Conservation (phyloP, 1,284 basidiomycete species). For the Marasmius oreades region DNA sequence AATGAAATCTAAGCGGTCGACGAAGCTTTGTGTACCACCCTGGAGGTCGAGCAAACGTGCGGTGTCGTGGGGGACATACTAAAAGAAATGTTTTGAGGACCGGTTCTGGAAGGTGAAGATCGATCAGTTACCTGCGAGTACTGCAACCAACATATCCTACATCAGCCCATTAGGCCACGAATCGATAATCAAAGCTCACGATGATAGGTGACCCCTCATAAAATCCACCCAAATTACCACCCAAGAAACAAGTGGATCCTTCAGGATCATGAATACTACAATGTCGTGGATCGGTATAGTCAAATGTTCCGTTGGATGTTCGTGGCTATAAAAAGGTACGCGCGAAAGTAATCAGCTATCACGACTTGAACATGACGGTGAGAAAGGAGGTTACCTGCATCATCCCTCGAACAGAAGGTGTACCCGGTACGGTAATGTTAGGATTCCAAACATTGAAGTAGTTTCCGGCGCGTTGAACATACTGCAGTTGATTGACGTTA, state of each 20-base stretch:
- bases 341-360: slow-evolving; percentile 11
- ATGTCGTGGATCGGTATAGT: slow-evolving; percentile 62
- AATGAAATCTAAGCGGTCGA: slow-evolving; percentile 51
- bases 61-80: slow-evolving; percentile 63
- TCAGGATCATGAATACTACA: slow-evolving; percentile 60
- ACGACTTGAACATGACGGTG: too few relatives aligned
- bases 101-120: too few relatives aligned
- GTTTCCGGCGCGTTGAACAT: slow-evolving; percentile 50
- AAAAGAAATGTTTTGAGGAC: not conserved
- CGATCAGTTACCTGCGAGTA: slow-evolving; percentile 39
- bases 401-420: slow-evolving; percentile 40
- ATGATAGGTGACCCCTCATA: slow-evolving; percentile 62
- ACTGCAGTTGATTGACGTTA: slow-evolving; percentile 32
- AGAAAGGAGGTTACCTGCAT: too few relatives aligned
- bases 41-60: slow-evolving; percentile 55
- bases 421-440: slow-evolving; percentile 44
- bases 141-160: slow-evolving; percentile 25
- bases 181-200: slow-evolving; percentile 29
- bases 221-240: slow-evolving; percentile 58
- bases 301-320: slow-evolving; percentile 57
- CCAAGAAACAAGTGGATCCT: slow-evolving; percentile 56
- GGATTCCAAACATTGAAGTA: slow-evolving; percentile 59
- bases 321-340: slow-evolving; percentile 40
- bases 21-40: slow-evolving; percentile 52
- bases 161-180: not conserved